phyloP scores from a whole-genome alignment of 208 protist genomes.

The Paratrypanosoma confusum region DNA sequence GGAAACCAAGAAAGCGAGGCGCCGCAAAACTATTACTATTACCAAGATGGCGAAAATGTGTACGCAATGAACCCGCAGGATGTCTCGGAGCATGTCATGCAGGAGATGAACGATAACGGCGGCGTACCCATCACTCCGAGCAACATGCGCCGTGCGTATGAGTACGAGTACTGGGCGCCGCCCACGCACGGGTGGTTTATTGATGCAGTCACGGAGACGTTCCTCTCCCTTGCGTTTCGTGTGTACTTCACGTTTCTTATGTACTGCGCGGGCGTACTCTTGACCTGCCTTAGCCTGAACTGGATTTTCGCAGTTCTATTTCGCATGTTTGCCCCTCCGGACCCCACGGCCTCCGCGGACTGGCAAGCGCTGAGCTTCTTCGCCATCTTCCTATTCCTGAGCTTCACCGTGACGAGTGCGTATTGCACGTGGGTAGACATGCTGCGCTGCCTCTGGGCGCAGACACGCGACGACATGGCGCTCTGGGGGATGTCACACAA shows the following conservation, averaged over 20 bases:
- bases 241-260: slow-evolving; percentile 74
- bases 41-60: too few species aligned
- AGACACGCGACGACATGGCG: slow-evolving; percentile 33
- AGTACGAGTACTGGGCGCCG: slow-evolving; percentile 71
- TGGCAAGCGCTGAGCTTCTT: slow-evolving; percentile 52
- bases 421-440: slow-evolving; percentile 71
- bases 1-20: too few species aligned
- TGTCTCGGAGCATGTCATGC: too few species aligned
- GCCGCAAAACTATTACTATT: too few species aligned
- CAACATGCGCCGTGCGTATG: slow-evolving; percentile 45
- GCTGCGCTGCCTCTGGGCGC: slow-evolving; percentile 45
- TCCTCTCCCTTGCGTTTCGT: slow-evolving; percentile 48
- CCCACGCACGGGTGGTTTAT: slow-evolving; percentile 53
- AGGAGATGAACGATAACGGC: background rate
- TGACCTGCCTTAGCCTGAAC: slow-evolving; percentile 39
- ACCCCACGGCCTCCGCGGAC: slow-evolving; percentile 13
- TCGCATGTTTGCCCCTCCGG: slow-evolving; percentile 40
- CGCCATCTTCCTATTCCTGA: slow-evolving; percentile 69
- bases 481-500: slow-evolving; percentile 73
- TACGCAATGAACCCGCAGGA: too few species aligned
- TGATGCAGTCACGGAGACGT: slow-evolving; percentile 68
- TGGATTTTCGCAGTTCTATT: slow-evolving; percentile 70
- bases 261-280: slow-evolving; percentile 44
- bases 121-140: slow-evolving; percentile 14
- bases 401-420: slow-evolving; percentile 42